phyloP scores from a whole-genome alignment of 23 red algal species.

The Gracilaria gracilis region DNA sequence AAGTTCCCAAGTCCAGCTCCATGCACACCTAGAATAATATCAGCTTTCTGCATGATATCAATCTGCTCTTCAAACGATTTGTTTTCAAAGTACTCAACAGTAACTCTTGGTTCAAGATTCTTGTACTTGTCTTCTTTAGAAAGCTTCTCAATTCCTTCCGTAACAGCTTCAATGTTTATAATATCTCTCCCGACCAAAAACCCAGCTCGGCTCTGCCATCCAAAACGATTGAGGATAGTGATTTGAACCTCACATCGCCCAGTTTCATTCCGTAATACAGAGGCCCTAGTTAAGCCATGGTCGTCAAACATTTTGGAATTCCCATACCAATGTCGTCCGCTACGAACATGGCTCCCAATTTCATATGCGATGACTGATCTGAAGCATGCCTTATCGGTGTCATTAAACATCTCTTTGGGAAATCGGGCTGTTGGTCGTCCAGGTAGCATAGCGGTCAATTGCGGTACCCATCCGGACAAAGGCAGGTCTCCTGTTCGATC shows the following conservation, averaged over 20 bases:
- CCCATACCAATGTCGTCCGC: slow-evolving; percentile 45
- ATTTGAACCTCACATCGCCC: slow-evolving; percentile 24
- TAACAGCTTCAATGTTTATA: slow-evolving; percentile 45
- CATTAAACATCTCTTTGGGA: slow-evolving; percentile 23
- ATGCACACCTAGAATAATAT: slow-evolving; percentile 78
- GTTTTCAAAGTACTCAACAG: slow-evolving; percentile 79
- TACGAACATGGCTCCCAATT: slow-evolving; percentile 3
- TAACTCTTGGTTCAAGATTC: slow-evolving; percentile 38
- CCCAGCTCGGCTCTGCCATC: slow-evolving; percentile 45
- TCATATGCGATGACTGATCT: slow-evolving; percentile 44
- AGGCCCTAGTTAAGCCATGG: slow-evolving; percentile 34
- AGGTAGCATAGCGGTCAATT: slow-evolving; percentile 54
- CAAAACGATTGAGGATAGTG: slow-evolving; percentile 55
- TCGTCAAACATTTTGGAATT: slow-evolving; percentile 49
- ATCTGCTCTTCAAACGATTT: slow-evolving; percentile 81
- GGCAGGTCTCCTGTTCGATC: slow-evolving; percentile 26
- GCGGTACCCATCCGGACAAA: slow-evolving; percentile 62
- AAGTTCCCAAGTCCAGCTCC: slow-evolving; percentile 79
- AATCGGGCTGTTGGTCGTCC: slow-evolving; percentile 42
- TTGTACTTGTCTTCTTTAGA: slow-evolving; percentile 2
- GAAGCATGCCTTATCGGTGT: slow-evolving; percentile 45
- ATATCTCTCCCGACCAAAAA: slow-evolving; percentile 55
- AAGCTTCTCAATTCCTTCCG: slow-evolving; percentile 28
- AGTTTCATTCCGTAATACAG: not conserved
- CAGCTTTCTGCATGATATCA: slow-evolving; percentile 78